phyloP scores from a whole-genome alignment of 2,329 filamentous ascomycete species.

The Sporothrix pseudoabietina region DNA sequence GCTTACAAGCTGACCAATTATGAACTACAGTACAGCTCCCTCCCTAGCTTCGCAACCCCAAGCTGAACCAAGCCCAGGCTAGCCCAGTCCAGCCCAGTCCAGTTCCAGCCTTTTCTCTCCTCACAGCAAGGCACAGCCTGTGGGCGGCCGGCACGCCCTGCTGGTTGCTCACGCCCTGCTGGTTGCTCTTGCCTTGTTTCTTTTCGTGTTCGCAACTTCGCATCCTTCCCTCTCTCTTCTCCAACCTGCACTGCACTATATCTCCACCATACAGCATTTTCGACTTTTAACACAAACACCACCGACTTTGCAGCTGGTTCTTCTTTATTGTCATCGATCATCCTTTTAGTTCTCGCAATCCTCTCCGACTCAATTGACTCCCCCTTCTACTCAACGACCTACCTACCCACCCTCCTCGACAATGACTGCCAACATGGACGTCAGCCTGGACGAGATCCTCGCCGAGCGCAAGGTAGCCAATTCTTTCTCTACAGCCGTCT shows the following conservation, averaged over 20 bases:
- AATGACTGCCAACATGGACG: constrained; percentile 48
- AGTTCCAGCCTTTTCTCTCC: not conserved
- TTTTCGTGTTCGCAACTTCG: not conserved
- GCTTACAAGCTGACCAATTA: not conserved
- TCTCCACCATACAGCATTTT: no score
- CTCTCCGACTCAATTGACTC: not conserved
- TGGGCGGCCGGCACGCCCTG: not conserved
- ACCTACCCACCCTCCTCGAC: not conserved
- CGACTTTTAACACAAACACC: no score
- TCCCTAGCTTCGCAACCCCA: constrained; percentile 1
- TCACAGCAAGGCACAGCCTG: not conserved
- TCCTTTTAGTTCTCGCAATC: not conserved
- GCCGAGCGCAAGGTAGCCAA: constrained; percentile 45
- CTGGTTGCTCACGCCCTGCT: not conserved
- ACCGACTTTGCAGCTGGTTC: no score
- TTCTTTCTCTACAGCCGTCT: not conserved
- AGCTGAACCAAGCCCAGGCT: not conserved
- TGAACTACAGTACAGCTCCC: not conserved
- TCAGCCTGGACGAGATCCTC: constrained; percentile 60
- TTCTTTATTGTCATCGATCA: not conserved
- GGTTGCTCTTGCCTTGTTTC: not conserved
- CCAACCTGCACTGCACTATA: not conserved
- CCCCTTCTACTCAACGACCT: not conserved
- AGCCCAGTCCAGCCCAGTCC: not conserved
- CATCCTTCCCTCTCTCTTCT: not conserved